Evolutionary conservation across 805 yeast genomes (phyloP), one percentile per base, ranked within the genome.

Genomic region (Lipomyces oligophaga): DNA sequence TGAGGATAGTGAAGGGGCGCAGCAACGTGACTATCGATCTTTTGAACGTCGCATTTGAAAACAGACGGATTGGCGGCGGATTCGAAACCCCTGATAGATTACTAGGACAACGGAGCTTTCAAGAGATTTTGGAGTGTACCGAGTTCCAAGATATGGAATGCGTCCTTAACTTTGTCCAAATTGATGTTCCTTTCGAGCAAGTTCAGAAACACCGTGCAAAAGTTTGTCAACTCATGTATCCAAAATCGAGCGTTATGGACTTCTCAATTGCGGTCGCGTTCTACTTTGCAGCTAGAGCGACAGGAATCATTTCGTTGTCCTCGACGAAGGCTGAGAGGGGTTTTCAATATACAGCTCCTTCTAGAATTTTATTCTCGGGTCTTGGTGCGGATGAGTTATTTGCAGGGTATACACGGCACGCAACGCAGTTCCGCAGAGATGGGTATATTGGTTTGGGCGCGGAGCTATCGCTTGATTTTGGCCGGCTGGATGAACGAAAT

Each of bases 381-480:
- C 71, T 93, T 10, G 99, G 99, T 1, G 98, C 98, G 0, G 99
- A 93, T 67, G 99, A 93, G 65, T 67, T 93, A 16, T 89, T 85
- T 70, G 99, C 96, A 0, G 99, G 99, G 0, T 93, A 93, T 63
- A 85, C 95, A 19, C 74, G 97, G 36, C 94, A 93, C 58, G 81
- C 68, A 1, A 45, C 59, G 15, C 55, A 59, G 5, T 60, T 63
- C 18, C 38, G 49, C 7, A 67, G 68, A 27, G 65, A 66, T 32
- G 67, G 71, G 1, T 70, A 72, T 25, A 62, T 58, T 0, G 70
- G 71, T 22, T 68, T 93, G 13, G 68, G 73, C 0, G 62, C 63
- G 1, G 95, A 87, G 58, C 69, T 93, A 34, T 74, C 74, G 13
- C 67, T 72, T 42, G 97, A 93, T 60, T 79, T 93, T 25, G 71